Evolutionary conservation across 345 rosid species (phyloP).

Genomic region (Moringa oleifera): DNA sequence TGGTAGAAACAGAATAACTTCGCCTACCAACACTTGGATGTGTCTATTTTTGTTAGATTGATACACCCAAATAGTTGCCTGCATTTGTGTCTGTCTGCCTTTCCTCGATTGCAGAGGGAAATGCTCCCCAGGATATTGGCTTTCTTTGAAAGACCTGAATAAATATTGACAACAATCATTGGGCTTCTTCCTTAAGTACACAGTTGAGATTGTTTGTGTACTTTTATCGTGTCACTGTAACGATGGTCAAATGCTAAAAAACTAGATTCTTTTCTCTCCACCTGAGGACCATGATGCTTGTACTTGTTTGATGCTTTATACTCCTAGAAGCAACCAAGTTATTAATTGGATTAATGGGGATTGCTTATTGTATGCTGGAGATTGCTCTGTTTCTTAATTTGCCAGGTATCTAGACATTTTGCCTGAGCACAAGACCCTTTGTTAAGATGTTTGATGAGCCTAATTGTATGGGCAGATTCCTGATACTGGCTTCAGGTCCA

Average conservation of each 20-base stretch:
- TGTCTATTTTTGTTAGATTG: constrained; percentile 8
- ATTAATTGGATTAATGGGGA: not conserved
- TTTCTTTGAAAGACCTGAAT: constrained; percentile 8
- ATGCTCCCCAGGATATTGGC: constrained; percentile 1
- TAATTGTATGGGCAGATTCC: not conserved
- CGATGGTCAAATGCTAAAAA: not conserved
- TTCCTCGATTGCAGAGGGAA: constrained; percentile 3
- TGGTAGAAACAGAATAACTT: constrained; percentile 35
- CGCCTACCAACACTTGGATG: not conserved
- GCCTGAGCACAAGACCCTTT: not conserved
- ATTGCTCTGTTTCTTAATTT: no score
- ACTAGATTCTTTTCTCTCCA: not conserved
- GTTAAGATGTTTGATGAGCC: not conserved
- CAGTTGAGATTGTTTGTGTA: no score
- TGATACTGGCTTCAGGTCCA: no score
- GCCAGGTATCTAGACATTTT: not conserved
- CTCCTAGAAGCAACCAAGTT: not conserved
- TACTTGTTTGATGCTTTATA: no score
- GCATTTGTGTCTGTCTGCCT: not conserved
- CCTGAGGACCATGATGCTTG: not conserved
- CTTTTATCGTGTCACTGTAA: not conserved
- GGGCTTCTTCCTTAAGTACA: no score
- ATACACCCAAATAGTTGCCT: constrained; percentile 12
- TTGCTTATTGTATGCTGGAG: not conserved
- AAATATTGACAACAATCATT: not conserved